These are phyloP conservation scores for Saprolegnia diclina DNA, from an alignment of 352 stramenopile genomes.

Conservation along the genomic window DNA sequence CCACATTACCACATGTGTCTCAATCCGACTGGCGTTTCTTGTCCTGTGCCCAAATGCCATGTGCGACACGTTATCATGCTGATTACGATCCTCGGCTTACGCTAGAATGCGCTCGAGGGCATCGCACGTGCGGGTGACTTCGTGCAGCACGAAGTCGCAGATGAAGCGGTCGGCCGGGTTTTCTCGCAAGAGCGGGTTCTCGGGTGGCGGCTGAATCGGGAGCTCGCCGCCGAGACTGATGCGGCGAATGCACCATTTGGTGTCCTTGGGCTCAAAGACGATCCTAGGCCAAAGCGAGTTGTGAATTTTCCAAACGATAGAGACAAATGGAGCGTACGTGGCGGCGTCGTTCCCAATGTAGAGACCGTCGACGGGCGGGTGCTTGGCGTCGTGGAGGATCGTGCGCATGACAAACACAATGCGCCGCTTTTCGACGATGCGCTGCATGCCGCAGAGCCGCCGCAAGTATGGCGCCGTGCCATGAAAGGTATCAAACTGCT, in stretches of 20 bases:
- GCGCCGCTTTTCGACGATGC: neutral
- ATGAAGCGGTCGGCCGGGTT: neutral
- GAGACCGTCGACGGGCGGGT: neutral
- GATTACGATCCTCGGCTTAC: neutral
- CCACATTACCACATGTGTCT: neutral
- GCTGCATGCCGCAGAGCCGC: slow-evolving; percentile 2
- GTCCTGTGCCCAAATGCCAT: neutral
- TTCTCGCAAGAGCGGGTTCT: neutral
- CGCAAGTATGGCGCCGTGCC: neutral
- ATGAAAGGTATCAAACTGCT: slow-evolving; percentile 12
- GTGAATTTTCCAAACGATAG: no score
- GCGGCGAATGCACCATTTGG: slow-evolving; percentile 1
- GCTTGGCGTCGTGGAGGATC: neutral
- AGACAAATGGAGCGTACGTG: neutral
- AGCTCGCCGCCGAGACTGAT: slow-evolving; percentile 1
- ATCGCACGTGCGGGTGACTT: neutral
- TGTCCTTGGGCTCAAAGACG: slow-evolving; percentile 2
- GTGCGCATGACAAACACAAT: slow-evolving; percentile 6
- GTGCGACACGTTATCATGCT: neutral
- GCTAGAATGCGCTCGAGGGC: neutral
- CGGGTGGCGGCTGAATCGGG: neutral
- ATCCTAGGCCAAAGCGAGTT: neutral
- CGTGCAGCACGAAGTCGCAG: slow-evolving; percentile 11
- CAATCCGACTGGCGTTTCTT: neutral
- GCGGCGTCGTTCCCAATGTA: slow-evolving; percentile 10